Base-by-base conservation (phyloP, 805 yeast genomes). In the Schwanniomyces occidentalis region DNA sequence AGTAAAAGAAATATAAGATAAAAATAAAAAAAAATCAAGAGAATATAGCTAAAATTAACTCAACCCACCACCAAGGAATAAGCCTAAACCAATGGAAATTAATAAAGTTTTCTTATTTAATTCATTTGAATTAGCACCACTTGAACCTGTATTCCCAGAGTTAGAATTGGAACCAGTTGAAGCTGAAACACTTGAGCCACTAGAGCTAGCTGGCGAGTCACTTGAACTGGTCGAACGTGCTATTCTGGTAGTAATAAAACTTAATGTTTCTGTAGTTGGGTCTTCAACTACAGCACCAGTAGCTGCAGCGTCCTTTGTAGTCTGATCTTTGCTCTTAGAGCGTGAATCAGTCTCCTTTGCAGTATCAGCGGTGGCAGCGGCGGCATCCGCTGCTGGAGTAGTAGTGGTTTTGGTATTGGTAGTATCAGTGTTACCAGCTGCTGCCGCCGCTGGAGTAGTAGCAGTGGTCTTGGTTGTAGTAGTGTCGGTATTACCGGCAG, bases 231-330 rank as follows among this genome's bases (percentile, higher is more conserved):
- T 49, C 3, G 63, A 44, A n/a, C 58, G 58, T 16, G 33, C 30
- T 4, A 52, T 49, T 40, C 65, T 53, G 8, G 67, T 52, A 20
- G 71, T 64, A 26, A 66, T 46, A 37, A 61, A 60, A 2, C 60
- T 31, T 28, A 52, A 38, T 15, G 49, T 30, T 17, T 42, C 37
- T 10, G 62, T 51, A 17, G 56, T 48, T 19, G 56, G 58, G 24
- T 50, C 54, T 21, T 45, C 43, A 3, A 27, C 24, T 16, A 13
- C n/a, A 12, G 23, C 13, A 22, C 10, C 8, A 15, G 27, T 16
- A 7, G 26, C 26, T n/a, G 13, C 35, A 35, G n/a, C 46, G 39
- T 18, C 29, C 30, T 10, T 30, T 21, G 18, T 32, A 39, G 8
- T 24, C n/a, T n/a, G n/a, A n/a, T n/a, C n/a, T n/a, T n/a, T n/a